Evolutionary conservation across 129 eudicot species (phyloP), one percentile per base, ranked within the genome.

Genomic region (Scalesia atractyloides): DNA sequence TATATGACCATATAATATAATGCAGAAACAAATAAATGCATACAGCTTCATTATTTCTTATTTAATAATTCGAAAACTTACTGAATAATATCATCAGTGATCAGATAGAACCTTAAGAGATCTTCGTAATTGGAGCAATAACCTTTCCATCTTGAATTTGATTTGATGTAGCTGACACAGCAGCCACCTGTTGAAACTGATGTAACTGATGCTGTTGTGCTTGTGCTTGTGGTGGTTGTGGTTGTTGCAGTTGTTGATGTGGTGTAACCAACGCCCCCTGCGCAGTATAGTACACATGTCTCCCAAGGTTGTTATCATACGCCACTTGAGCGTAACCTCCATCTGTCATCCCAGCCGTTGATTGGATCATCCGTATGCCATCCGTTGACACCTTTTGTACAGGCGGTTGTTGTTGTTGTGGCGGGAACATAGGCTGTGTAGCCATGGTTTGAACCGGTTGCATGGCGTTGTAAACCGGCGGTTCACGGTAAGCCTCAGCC

Each of bases 241-340:
- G 66, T 48, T 11, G 70, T 74, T 14, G 46, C 46, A 41, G 76
- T 74, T 65, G 80, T 54, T 77, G 79, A 33, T 76, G 83, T 22
- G 73, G 79, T 44, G 83, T 64, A 49, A 84, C 79, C 49, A 83
- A 73, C 11, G 79, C 77, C 54, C 87, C 89, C 62, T 79, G 88
- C 54, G 93, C 62, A 66, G 86, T 49, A 73, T 90, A 90, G 77
- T 84, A 82, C 20, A 89, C 88, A 78, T 86, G 96, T 61, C 96
- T 86, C 66, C 96, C 96, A 39, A 73, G 62, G 9, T 81, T 81
- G 33, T 59, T 80, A 73, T 89, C 96, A 68, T 89, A 89, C 70
- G 90, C 90, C 82, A 90, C 64, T 57, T 84, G 96, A 24, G 79
- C 51, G 67, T 84, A 90, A 20, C 82, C 86, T 11, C 72, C 66